phyloP scores from a whole-genome alignment of 2,329 filamentous ascomycete species.

The Plectosphaerella plurivora region DNA sequence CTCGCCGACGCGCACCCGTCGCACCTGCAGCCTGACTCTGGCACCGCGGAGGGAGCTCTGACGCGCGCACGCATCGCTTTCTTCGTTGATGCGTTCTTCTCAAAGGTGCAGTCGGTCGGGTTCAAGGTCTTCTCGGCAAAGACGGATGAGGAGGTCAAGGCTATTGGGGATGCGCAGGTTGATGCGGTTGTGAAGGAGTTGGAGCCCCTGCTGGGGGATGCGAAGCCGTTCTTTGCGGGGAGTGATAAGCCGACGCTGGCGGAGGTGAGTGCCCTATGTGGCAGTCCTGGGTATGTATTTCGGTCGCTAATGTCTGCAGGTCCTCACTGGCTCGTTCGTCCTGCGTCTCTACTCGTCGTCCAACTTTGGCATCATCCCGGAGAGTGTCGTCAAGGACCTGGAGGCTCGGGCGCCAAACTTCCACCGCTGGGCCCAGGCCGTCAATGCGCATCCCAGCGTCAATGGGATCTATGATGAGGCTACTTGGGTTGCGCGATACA shows the following conservation, averaged over 20 bases:
- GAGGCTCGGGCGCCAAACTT: conserved; percentile 59
- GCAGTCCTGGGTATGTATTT: neutral
- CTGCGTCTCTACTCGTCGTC: conserved; percentile 52
- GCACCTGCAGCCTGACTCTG: conserved; percentile 56
- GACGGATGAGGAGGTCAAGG: conserved; percentile 44
- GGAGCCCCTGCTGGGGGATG: conserved; percentile 60
- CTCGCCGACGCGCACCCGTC: conserved; percentile 65
- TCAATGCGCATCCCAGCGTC: conserved; percentile 61
- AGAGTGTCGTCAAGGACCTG: conserved; percentile 39
- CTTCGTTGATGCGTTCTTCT: conserved; percentile 67
- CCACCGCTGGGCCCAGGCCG: conserved; percentile 60
- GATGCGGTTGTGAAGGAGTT: conserved; percentile 62
- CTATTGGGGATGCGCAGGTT: conserved; percentile 30
- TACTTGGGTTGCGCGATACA: conserved; percentile 32
- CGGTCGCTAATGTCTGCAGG: conserved; percentile 31
- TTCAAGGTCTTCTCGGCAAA: conserved; percentile 43
- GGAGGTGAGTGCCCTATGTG: conserved; percentile 49
- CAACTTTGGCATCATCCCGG: conserved; percentile 50
- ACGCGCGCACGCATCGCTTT: conserved; percentile 62
- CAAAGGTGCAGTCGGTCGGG: conserved; percentile 50
- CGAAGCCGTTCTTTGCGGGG: conserved; percentile 60
- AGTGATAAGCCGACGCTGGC: conserved; percentile 63
- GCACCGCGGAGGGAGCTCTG: conserved; percentile 50
- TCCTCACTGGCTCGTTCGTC: conserved; percentile 62
- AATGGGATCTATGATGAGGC: conserved; percentile 57